A percentile compares a stretch with the other conserved stretches of the same genome.
Conservation (phyloP, 306 rosid species). For the Malus sieversii region DNA sequence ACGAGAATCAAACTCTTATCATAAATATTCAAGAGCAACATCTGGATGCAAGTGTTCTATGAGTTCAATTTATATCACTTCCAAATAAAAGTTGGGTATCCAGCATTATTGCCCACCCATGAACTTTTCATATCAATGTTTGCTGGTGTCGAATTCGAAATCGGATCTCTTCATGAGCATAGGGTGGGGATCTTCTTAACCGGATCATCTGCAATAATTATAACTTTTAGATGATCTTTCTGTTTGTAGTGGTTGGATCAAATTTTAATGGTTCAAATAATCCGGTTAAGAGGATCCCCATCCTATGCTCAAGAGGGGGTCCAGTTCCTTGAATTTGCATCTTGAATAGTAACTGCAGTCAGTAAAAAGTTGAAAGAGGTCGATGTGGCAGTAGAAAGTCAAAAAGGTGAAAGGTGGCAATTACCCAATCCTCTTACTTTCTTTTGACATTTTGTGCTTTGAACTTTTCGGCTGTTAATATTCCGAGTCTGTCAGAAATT, state of each 20-base stretch:
- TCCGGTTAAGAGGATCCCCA: too few relatives aligned
- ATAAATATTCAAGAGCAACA: neutral
- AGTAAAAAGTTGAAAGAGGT: neutral
- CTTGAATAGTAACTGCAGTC: neutral
- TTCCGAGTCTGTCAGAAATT: neutral
- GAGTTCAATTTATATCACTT: neutral
- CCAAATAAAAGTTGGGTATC: neutral
- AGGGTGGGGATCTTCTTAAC: too few relatives aligned
- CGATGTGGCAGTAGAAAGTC: neutral
- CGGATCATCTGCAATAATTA: too few relatives aligned
- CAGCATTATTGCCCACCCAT: neutral
- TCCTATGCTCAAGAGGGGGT: too few relatives aligned
- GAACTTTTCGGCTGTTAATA: constrained; percentile 16
- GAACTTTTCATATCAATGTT: neutral
- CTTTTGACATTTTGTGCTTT: neutral
- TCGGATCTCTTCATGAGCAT: too few relatives aligned
- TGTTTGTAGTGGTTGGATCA: too few relatives aligned
- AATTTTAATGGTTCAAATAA: too few relatives aligned
- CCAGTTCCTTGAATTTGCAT: neutral
- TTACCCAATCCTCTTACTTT: neutral
- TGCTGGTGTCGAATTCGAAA: neutral
- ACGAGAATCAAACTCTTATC: neutral
- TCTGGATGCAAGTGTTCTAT: neutral
- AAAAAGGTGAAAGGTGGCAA: neutral
- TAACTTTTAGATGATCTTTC: too few relatives aligned